Percentiles rank a stretch among this genome's conserved stretches.
Evolutionary conservation across 768 basidiomycete genomes (phyloP).

Genomic region (Kwoniella newhampshirensis): DNA sequence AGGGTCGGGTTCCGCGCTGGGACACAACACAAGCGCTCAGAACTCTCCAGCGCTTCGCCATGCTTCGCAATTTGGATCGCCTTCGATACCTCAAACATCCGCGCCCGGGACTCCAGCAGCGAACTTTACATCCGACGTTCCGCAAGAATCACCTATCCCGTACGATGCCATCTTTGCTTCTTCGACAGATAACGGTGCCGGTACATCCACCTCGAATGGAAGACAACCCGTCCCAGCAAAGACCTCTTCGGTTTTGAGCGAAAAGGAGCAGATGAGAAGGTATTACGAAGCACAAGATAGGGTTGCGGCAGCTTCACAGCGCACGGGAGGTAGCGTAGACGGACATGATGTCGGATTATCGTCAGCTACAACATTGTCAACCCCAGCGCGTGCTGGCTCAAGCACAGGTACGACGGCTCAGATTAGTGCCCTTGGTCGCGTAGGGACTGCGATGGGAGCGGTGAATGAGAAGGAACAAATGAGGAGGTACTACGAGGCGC

Average conservation of each 20-base stretch:
- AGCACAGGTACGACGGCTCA: background rate
- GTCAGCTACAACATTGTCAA: no score
- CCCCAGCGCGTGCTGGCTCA: background rate
- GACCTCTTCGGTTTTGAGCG: slow-evolving; percentile 9
- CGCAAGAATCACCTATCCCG: slow-evolving; percentile 9
- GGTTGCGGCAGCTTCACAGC: slow-evolving; percentile 6
- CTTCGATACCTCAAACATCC: no score
- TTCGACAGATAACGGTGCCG: background rate
- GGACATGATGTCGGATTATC: background rate
- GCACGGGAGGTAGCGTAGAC: slow-evolving; percentile 12
- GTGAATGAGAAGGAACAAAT: slow-evolving; percentile 44
- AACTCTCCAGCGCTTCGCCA: background rate
- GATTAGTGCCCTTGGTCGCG: no score
- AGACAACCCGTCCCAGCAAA: background rate
- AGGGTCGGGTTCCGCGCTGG: background rate
- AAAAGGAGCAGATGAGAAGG: slow-evolving; percentile 34
- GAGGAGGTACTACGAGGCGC: slow-evolving; percentile 46
- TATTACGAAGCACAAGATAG: slow-evolving; percentile 33
- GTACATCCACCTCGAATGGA: slow-evolving; percentile 4
- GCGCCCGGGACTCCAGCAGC: background rate
- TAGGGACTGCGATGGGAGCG: slow-evolving; percentile 1
- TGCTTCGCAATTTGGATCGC: background rate
- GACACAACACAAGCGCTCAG: background rate
- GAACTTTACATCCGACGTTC: background rate
- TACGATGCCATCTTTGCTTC: slow-evolving; percentile 12